These are phyloP conservation scores for Grosmannia clavigera DNA, from an alignment of 2,329 filamentous ascomycete species.

Conservation along the genomic window DNA sequence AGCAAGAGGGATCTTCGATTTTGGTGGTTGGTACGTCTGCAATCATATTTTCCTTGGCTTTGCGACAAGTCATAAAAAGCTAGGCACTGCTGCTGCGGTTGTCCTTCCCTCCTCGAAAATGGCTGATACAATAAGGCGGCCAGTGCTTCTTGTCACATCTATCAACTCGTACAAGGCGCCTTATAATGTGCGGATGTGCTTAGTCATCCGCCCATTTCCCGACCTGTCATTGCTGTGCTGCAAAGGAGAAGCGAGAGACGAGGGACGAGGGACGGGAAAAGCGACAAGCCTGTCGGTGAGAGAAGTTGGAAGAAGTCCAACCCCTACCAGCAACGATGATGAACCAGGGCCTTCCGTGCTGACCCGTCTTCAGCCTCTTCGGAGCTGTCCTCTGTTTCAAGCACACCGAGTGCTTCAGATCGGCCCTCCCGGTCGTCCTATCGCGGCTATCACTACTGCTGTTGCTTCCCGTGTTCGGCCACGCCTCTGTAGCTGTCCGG, in stretches of 20 bases:
- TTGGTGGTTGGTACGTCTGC: neutral
- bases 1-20: neutral
- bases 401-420: neutral
- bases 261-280: neutral
- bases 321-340: neutral
- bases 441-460: too few species aligned
- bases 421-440: neutral
- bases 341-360: neutral
- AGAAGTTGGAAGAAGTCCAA: neutral
- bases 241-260: neutral
- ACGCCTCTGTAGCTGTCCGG: neutral
- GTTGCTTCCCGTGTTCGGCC: neutral
- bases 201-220: neutral
- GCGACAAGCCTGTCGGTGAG: neutral
- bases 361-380: neutral
- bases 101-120: neutral
- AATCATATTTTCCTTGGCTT: too few species aligned
- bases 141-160: neutral
- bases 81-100: neutral
- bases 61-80: neutral
- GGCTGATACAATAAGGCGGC: neutral
- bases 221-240: neutral
- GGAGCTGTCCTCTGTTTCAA: neutral
- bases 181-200: neutral
- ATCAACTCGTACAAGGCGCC: neutral